A percentile compares a stretch with the other conserved stretches of the same genome.
phyloP scores from a whole-genome alignment of 2,329 filamentous ascomycete genomes.

The Penicillium corylophilum region DNA sequence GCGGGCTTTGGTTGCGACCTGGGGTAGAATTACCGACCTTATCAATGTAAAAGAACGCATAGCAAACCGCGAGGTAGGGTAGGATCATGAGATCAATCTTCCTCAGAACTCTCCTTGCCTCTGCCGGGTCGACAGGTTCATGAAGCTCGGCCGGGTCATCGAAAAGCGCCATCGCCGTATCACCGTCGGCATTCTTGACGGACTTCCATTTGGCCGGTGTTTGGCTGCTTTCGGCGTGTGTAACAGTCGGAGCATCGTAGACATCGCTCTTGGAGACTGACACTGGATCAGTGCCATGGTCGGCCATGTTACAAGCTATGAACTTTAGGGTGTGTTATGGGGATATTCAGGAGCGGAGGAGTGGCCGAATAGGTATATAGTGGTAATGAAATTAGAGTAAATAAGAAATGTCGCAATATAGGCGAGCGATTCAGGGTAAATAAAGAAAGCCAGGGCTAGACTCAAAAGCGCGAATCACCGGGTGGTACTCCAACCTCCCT shows the following conservation, averaged over 20 bases:
- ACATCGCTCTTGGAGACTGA: constrained; percentile 23
- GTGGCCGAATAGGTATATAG: neutral
- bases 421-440: neutral
- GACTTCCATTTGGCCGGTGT: constrained; percentile 28
- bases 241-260: constrained; percentile 23
- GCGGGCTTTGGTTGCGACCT: neutral
- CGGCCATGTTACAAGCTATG: constrained; percentile 12
- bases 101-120: constrained; percentile 50
- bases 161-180: constrained; percentile 54
- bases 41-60: constrained; percentile 54
- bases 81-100: constrained; percentile 62
- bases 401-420: neutral
- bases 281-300: constrained; percentile 5
- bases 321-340: neutral
- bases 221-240: constrained; percentile 30
- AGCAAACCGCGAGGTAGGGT: constrained; percentile 56
- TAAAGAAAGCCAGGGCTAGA: neutral
- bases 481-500: neutral
- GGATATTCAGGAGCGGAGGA: neutral
- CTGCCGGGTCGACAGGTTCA: constrained; percentile 46
- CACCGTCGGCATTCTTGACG: constrained; percentile 40
- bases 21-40: constrained; percentile 27
- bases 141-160: constrained; percentile 48
- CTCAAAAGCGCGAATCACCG: neutral
- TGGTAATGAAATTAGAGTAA: neutral